A percentile compares a stretch with the other conserved stretches of the same genome.
phyloP scores from a whole-genome alignment of 2,329 filamentous ascomycete species.

The Nannizzia gypsea region DNA sequence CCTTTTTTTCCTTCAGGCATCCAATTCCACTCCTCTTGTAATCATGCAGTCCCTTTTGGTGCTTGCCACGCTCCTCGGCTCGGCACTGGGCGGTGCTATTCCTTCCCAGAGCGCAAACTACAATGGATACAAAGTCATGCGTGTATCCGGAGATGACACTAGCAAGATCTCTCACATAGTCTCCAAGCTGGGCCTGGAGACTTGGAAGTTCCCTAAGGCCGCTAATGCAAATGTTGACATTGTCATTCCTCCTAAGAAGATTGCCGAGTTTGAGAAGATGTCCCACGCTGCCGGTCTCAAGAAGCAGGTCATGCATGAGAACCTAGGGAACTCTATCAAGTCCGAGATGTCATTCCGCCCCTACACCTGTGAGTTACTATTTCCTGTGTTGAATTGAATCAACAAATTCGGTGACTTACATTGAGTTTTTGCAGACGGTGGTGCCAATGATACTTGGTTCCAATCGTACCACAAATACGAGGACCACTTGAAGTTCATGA shows the following conservation, averaged over 20 bases:
- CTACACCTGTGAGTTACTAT: conserved; percentile 8
- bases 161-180: conserved; percentile 14
- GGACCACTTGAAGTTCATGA: conserved; percentile 41
- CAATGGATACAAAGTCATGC: conserved; percentile 17
- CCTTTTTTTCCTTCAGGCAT: neutral
- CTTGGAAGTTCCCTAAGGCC: conserved; percentile 15
- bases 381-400: too few relatives aligned
- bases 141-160: conserved; percentile 12
- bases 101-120: conserved; percentile 10
- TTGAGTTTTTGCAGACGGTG: conserved; percentile 10
- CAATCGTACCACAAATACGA: conserved; percentile 43
- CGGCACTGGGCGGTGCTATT: conserved; percentile 8
- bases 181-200: conserved; percentile 11
- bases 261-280: conserved; percentile 30
- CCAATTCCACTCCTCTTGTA: neutral
- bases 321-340: conserved; percentile 35
- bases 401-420: neutral
- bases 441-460: conserved; percentile 38
- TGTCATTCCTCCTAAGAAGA: conserved; percentile 30
- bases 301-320: conserved; percentile 30
- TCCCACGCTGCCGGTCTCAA: conserved; percentile 19
- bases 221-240: conserved; percentile 29
- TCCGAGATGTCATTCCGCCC: conserved; percentile 22
- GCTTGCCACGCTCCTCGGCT: conserved; percentile 10
- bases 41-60: conserved; percentile 11